Conservation (phyloP, 2,329 filamentous ascomycete genomes). For the Chaetomiaceae sp. region DNA sequence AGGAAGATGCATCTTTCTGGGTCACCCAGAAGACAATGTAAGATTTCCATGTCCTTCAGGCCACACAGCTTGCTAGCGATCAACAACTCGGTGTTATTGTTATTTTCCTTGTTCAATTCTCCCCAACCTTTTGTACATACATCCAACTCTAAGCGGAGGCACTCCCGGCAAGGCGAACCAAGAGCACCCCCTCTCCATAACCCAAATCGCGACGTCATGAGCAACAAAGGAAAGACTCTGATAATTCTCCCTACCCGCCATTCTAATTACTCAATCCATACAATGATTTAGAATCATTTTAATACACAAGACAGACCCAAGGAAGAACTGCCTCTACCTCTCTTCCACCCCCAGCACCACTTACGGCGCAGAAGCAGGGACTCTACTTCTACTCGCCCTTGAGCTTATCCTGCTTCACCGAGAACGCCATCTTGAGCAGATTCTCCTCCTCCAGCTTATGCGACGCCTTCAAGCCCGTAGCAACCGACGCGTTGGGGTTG, state of each 20-base stretch:
- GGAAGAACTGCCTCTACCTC: background rate
- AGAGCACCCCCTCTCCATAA: background rate
- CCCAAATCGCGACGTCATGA: background rate
- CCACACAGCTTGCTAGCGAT: too few species aligned
- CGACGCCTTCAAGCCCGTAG: conserved; percentile 81
- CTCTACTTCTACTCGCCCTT: conserved; percentile 61
- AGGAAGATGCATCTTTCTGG: too few species aligned
- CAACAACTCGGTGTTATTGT: too few species aligned
- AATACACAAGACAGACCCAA: conserved; percentile 4
- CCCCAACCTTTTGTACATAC: background rate
- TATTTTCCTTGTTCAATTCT: too few species aligned
- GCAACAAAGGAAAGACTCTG: conserved; percentile 3
- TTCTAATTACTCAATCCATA: conserved; percentile 10
- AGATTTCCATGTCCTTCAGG: too few species aligned
- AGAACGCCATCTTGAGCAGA: conserved; percentile 63
- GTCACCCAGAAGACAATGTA: too few species aligned
- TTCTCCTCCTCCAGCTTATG: conserved; percentile 94
- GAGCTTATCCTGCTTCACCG: conserved; percentile 63
- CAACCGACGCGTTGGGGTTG: conserved; percentile 87
- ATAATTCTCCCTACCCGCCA: conserved; percentile 6
- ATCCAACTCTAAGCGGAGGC: background rate
- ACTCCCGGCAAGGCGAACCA: background rate
- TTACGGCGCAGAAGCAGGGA: too few species aligned
- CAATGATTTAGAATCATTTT: background rate
- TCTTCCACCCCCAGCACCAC: background rate